Base-by-base conservation (phyloP, 2,329 filamentous ascomycete species). In the Colletotrichum incanum region DNA sequence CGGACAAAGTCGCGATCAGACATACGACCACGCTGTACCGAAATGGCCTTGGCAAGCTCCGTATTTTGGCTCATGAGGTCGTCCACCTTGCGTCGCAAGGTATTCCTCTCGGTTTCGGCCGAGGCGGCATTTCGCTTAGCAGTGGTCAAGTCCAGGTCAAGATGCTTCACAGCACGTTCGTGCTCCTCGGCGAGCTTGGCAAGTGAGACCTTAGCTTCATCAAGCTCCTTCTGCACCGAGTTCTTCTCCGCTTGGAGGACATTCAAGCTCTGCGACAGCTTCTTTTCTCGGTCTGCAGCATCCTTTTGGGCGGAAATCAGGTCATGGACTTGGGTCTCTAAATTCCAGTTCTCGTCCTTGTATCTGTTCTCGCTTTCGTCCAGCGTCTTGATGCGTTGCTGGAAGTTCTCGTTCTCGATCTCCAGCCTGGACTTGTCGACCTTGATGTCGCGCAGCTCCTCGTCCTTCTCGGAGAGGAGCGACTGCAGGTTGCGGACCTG, bases 281-380 rank as follows among this genome's bases (percentile, higher is more conserved):
- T 93, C 81, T 94, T 93, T 81, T 98, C 95, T 73, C 93, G 93
- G 78, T 96, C 95, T 18, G 91, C 86, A 1, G 93, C 89, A 58
- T 97, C 94, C 79, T 92, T 94, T 74, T 93, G 89, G 20, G 90
- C 87, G 9, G 92, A 89, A 64, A 93, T 88, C 52, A 96, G 86
- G 74, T 98, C 95, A 77, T 98, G 96, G 28, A 97, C 89, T 77
- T 95, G 94, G 0, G 95, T 97, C 82, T 99, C 96, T 47, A 99
- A 88, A 74, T 93, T 96, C 96, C 96, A 99, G 80, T 98, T 99
- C 82, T 98, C 96, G 79, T 99, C 96, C 83, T 98, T 98, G 85
- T 97, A 98, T 64, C 94, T 92, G 78, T 97, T 93, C 81, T 99
- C 96, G 80, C 93, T 98, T 82, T 99, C 96, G 77, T 98, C 95